Conservation (phyloP, 23 red algal genomes). For the Gracilariopsis chorda region DNA sequence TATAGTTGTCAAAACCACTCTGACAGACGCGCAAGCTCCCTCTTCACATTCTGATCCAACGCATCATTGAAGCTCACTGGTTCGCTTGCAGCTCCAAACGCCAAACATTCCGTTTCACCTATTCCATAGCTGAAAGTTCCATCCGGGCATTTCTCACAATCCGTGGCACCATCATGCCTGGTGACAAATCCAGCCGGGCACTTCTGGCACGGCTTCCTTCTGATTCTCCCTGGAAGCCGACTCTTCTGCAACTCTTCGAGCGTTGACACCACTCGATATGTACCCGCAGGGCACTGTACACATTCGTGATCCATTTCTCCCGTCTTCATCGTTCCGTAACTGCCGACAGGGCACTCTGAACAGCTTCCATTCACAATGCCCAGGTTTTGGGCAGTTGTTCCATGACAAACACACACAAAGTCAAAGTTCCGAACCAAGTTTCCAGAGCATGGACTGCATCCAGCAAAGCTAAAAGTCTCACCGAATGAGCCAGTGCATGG, state of each 20-base stretch:
- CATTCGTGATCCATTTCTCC: not conserved
- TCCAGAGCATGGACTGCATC: not conserved
- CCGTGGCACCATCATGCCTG: not conserved
- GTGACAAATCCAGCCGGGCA: not conserved
- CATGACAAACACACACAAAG: not conserved
- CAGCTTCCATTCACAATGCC: not conserved
- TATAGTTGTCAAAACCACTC: no score
- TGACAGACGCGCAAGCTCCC: not conserved
- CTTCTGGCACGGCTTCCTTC: not conserved
- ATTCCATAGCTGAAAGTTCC: not conserved
- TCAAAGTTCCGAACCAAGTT: not conserved
- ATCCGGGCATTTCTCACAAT: not conserved
- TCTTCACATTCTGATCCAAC: not conserved
- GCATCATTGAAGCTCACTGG: not conserved
- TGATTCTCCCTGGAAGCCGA: not conserved
- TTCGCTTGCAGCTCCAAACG: not conserved
- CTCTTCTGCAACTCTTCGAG: not conserved
- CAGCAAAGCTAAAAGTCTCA: not conserved
- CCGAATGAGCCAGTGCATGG: not conserved
- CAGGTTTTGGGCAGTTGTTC: not conserved
- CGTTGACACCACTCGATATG: not conserved
- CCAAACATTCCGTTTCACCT: conserved; percentile 7
- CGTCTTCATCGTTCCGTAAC: not conserved
- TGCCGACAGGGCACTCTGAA: not conserved
- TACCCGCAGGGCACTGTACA: not conserved